phyloP scores from a whole-genome alignment of 805 yeast species.

The Dipodascus albidus region DNA sequence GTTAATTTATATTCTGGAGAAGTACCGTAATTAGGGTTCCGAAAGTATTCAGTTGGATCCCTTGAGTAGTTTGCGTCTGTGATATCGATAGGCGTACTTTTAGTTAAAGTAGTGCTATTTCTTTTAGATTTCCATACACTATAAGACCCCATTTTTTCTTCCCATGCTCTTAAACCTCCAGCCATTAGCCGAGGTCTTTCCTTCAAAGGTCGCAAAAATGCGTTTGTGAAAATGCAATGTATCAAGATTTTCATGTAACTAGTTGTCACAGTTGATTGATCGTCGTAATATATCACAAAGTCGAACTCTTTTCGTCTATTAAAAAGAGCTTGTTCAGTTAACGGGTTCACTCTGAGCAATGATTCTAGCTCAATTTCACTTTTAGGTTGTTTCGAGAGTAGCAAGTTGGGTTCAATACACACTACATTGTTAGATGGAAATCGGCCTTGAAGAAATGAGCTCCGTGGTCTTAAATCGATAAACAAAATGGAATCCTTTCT shows the following conservation, averaged over 20 bases:
- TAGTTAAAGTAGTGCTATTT: not conserved
- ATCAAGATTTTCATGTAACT: constrained; percentile 23
- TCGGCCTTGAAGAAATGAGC: constrained; percentile 51
- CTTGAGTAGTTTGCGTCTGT: not conserved
- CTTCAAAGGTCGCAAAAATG: constrained; percentile 26
- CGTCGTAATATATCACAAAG: constrained; percentile 54
- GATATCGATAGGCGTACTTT: not conserved
- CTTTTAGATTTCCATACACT: not conserved
- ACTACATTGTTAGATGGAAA: constrained; percentile 47
- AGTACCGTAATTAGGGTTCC: not conserved
- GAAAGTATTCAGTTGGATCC: not conserved
- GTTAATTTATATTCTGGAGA: not conserved
- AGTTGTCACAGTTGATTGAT: constrained; percentile 8
- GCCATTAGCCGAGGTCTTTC: constrained; percentile 34
- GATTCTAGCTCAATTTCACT: constrained; percentile 47
- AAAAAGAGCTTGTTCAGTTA: constrained; percentile 44
- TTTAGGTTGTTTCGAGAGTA: constrained; percentile 31
- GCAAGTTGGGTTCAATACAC: constrained; percentile 65
- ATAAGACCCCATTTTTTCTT: constrained; percentile 15
- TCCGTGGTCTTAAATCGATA: constrained; percentile 61
- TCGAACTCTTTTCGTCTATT: constrained; percentile 43
- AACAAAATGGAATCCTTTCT: constrained; percentile 33
- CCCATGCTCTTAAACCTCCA: constrained; percentile 48
- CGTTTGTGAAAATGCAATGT: constrained; percentile 28
- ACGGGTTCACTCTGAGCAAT: constrained; percentile 45